Conservation (phyloP, 306 rosid species). For the Arachis stenosperma region DNA sequence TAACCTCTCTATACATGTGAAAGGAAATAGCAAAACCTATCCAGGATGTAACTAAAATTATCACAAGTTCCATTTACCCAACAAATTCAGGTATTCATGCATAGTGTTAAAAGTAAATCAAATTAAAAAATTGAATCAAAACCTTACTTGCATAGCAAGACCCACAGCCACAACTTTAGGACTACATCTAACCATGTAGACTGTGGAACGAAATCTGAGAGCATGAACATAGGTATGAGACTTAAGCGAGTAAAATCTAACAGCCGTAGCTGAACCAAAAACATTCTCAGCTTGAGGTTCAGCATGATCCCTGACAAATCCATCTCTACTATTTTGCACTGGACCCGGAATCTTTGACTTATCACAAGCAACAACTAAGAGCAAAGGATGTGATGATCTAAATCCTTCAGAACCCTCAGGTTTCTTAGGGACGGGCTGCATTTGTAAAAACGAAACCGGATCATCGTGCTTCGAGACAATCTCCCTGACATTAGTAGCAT, state of each 20-base stretch:
- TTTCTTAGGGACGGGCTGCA: slow-evolving; percentile 78
- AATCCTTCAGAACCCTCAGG: slow-evolving; percentile 70
- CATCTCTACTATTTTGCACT: slow-evolving; percentile 76
- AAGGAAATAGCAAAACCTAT: slow-evolving; percentile 28
- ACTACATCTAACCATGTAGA: slow-evolving; percentile 96
- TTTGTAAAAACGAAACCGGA: slow-evolving; percentile 94
- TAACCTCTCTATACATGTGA: slow-evolving; percentile 32
- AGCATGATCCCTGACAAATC: slow-evolving; percentile 25
- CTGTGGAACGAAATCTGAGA: slow-evolving; percentile 90
- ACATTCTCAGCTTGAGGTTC: slow-evolving; percentile 65
- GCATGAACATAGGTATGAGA: slow-evolving; percentile 90
- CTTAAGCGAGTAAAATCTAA: slow-evolving; percentile 90
- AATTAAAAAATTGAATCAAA: slow-evolving; percentile 30
- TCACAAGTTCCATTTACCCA: slow-evolving; percentile 21
- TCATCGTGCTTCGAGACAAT: slow-evolving; percentile 85
- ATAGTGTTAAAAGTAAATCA: slow-evolving; percentile 33
- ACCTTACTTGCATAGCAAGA: slow-evolving; percentile 93
- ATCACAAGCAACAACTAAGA: slow-evolving; percentile 91
- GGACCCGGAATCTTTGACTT: slow-evolving; percentile 72
- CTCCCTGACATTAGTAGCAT: slow-evolving; percentile 76
- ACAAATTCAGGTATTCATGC: slow-evolving; percentile 14
- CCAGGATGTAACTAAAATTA: slow-evolving; percentile 21
- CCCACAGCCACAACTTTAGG: slow-evolving; percentile 88
- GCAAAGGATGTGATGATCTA: slow-evolving; percentile 83
- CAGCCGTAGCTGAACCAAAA: slow-evolving; percentile 73